Base-by-base conservation (phyloP, 2,329 filamentous ascomycete genomes). In the Emmonsiellopsis sp. region DNA sequence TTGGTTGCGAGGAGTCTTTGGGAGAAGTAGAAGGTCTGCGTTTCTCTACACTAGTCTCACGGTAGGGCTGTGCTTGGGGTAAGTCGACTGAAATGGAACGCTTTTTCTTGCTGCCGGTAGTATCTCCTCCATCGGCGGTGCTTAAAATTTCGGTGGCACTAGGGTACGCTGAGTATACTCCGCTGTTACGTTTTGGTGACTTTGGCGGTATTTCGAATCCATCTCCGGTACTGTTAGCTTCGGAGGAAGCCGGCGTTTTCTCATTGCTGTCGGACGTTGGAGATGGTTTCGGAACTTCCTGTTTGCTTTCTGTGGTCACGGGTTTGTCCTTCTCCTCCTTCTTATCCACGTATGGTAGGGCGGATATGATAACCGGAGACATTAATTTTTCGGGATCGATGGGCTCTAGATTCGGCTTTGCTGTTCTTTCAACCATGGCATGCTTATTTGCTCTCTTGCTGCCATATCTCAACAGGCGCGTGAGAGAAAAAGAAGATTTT, bases 381-480 rank as follows among this genome's bases (percentile, higher is more conserved):
- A 34, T 39, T 17, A 6, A 14, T 48, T 48, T 27, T 27, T 27
- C 21, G 21, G 21, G 21, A 27, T 27, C 21, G 21, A 27, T 27
- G 21, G 21, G 21, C 5, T 27, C 21, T 27, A 27, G 21, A 27
- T 27, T 27, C 21, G 21, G 21, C 39, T 27, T 13, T 27, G 17
- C 45, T 32, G 7, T 21, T n/a, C 17, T 31, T 52, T 5, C 13
- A 43, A 43, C 44, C 49, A 27, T 27, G 21, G 21, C 21, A 27
- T 27, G 36, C 14, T 40, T 48, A 6, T 53, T 55, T 10, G 42
- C 53, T n/a, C 46, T 56, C 44, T 47, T 55, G 11, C 36, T 40
- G 8, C 42, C 36, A 11, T 53, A 55, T 21, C 53, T 52, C 42
- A 56, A 46, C 7, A 56, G 33, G 11, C 55, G 53, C 4, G 49